phyloP scores from a whole-genome alignment of 2,329 filamentous ascomycete species.

The Diaporthe amygdali region DNA sequence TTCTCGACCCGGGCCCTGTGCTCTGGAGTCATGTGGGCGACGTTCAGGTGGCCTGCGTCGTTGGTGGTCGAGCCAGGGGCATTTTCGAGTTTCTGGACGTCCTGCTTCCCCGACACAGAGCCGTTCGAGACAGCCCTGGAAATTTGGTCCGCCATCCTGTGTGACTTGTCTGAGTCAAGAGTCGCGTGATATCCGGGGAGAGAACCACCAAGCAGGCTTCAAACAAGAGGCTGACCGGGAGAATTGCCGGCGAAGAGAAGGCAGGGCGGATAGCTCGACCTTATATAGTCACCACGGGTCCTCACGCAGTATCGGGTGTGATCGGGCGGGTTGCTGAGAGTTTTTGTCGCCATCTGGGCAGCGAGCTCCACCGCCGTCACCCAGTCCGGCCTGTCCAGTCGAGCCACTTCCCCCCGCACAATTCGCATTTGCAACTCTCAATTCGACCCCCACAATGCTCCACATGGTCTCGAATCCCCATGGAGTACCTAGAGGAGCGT shows the following conservation, averaged over 20 bases:
- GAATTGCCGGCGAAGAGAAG: background rate
- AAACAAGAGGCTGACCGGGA: background rate
- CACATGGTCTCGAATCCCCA: slow-evolving; percentile 10
- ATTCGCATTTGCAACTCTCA: background rate
- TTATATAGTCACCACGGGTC: background rate
- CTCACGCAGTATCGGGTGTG: background rate
- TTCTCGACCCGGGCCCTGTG: slow-evolving; percentile 65
- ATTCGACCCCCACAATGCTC: background rate
- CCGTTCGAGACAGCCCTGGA: slow-evolving; percentile 10
- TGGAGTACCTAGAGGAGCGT: slow-evolving; percentile 1
- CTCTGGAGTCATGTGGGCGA: slow-evolving; percentile 38
- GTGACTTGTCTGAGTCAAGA: background rate
- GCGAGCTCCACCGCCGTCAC: background rate
- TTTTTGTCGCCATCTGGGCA: background rate
- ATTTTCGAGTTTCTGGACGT: slow-evolving; percentile 14
- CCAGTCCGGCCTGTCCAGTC: slow-evolving; percentile 2
- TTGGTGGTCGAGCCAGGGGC: background rate
- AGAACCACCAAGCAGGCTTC: slow-evolving; percentile 1
- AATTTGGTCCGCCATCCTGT: slow-evolving; percentile 26
- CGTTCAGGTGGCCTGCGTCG: slow-evolving; percentile 1
- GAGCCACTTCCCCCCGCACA: slow-evolving; percentile 6
- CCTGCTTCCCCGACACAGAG: slow-evolving; percentile 16
- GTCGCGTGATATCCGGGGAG: background rate
- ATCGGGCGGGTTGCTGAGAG: background rate
- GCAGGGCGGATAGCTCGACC: background rate